Conservation (phyloP, 805 yeast genomes). For the Sugiyamaella qingdaonensis region DNA sequence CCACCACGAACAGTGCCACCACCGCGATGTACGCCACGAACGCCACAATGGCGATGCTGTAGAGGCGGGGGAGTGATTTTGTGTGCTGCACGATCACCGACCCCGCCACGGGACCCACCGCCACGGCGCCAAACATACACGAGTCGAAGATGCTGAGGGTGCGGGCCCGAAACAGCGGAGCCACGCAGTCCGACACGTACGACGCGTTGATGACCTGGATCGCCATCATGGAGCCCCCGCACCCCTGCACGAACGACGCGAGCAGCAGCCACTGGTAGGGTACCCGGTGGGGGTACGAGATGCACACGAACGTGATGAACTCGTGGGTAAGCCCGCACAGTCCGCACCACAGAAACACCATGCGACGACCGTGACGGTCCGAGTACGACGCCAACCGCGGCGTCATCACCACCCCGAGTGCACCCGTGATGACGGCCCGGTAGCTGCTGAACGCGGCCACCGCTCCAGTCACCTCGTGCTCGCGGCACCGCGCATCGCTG, state of each 20-base stretch:
- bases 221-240: slow-evolving; percentile 62
- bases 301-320: slow-evolving; percentile 16
- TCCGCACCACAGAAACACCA: slow-evolving; percentile 35
- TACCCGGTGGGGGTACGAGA: slow-evolving; percentile 17
- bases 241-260: slow-evolving; percentile 43
- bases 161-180: slow-evolving; percentile 47
- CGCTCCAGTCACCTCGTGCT: slow-evolving; percentile 18
- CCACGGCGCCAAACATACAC: slow-evolving; percentile 27
- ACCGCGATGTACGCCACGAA: slow-evolving; percentile 3
- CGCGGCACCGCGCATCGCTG: slow-evolving; percentile 21
- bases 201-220: slow-evolving; percentile 58
- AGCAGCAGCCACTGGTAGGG: slow-evolving; percentile 37
- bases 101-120: slow-evolving; percentile 27
- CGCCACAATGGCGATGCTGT: slow-evolving; percentile 8
- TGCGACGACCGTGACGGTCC: slow-evolving; percentile 60
- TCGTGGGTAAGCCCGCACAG: slow-evolving; percentile 15
- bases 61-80: slow-evolving; percentile 14
- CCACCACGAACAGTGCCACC: slow-evolving; percentile 13
- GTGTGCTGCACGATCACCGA: slow-evolving; percentile 18
- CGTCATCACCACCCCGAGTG: slow-evolving; percentile 18
- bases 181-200: slow-evolving; percentile 70
- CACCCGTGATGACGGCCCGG: slow-evolving; percentile 12
- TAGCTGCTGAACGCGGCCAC: slow-evolving; percentile 21
- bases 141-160: slow-evolving; percentile 30
- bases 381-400: slow-evolving; percentile 56